These are phyloP conservation scores for Brettanomyces sp. DNA, from an alignment of 805 yeast genomes.

Conservation along the genomic window DNA sequence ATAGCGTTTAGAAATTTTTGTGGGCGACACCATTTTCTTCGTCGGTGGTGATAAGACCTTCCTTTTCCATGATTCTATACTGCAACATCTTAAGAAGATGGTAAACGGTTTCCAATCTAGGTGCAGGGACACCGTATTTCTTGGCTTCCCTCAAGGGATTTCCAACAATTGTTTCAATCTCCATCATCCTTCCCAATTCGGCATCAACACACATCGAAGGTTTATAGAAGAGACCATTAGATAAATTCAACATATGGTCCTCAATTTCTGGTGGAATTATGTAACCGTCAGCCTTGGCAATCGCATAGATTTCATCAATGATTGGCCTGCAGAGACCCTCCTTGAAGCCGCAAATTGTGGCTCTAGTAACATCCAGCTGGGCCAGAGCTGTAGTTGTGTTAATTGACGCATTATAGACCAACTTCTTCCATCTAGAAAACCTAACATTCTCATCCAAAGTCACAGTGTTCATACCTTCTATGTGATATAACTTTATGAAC, in stretches of 20 bases:
- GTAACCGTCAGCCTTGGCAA: constrained; percentile 39
- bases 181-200: constrained; percentile 28
- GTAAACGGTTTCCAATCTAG: constrained; percentile 49
- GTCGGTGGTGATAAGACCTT: constrained; percentile 31
- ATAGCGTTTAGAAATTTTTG: not conserved
- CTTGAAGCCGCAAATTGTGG: constrained; percentile 17
- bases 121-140: constrained; percentile 35
- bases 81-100: constrained; percentile 50
- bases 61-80: constrained; percentile 45
- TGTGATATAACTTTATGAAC: constrained; percentile 22
- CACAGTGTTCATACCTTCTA: constrained; percentile 14
- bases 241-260: constrained; percentile 24
- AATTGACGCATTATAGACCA: constrained; percentile 35
- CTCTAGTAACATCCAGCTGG: constrained; percentile 26
- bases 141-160: constrained; percentile 29
- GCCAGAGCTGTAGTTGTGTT: constrained; percentile 33
- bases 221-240: constrained; percentile 31
- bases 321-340: constrained; percentile 26
- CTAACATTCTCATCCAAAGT: constrained; percentile 24
- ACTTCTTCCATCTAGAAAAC: constrained; percentile 32
- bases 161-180: constrained; percentile 33
- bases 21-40: constrained; percentile 6
- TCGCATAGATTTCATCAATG: constrained; percentile 32
- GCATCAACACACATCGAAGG: constrained; percentile 40
- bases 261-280: constrained; percentile 23